These are phyloP conservation scores for Sporisorium scitamineum DNA, from an alignment of 1,284 basidiomycete species.

Conservation along the genomic window DNA sequence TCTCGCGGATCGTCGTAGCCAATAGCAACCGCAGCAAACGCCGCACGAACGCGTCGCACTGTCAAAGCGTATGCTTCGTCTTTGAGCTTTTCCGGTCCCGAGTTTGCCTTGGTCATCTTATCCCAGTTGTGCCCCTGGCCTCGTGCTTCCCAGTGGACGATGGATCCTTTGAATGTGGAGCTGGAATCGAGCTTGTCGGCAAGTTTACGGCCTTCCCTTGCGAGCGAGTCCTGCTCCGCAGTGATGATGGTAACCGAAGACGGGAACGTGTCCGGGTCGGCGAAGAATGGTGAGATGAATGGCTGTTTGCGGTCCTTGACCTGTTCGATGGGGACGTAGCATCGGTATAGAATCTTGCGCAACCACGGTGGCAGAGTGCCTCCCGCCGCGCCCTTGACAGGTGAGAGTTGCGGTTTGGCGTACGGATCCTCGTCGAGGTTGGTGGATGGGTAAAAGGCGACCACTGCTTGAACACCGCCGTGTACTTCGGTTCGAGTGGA, in stretches of 20 bases:
- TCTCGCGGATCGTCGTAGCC: conserved; percentile 22
- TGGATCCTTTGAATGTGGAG: conserved; percentile 20
- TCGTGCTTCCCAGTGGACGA: conserved; percentile 44
- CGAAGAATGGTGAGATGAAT: conserved; percentile 46
- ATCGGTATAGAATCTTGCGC: conserved; percentile 40
- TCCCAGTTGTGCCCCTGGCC: conserved; percentile 59
- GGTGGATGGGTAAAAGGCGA: conserved; percentile 56
- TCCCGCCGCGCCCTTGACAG: conserved; percentile 37
- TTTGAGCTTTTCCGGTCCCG: conserved; percentile 30
- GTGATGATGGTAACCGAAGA: conserved; percentile 46
- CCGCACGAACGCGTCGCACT: conserved; percentile 31
- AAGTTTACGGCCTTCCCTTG: conserved; percentile 36
- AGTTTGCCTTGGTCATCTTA: conserved; percentile 45
- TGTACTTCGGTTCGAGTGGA: conserved; percentile 23
- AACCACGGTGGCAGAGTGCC: conserved; percentile 45
- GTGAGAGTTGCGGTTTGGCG: conserved; percentile 45
- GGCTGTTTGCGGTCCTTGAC: conserved; percentile 47
- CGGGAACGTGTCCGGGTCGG: conserved; percentile 31
- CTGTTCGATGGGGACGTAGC: conserved; percentile 35
- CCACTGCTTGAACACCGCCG: conserved; percentile 38
- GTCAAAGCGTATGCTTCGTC: conserved; percentile 45
- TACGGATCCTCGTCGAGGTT: conserved; percentile 53
- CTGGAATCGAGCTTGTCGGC: conserved; percentile 24
- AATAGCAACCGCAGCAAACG: conserved; percentile 29
- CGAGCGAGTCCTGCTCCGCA: conserved; percentile 45